Base-by-base conservation (phyloP, 257 asterid species). In the Gentiana macrophylla region DNA sequence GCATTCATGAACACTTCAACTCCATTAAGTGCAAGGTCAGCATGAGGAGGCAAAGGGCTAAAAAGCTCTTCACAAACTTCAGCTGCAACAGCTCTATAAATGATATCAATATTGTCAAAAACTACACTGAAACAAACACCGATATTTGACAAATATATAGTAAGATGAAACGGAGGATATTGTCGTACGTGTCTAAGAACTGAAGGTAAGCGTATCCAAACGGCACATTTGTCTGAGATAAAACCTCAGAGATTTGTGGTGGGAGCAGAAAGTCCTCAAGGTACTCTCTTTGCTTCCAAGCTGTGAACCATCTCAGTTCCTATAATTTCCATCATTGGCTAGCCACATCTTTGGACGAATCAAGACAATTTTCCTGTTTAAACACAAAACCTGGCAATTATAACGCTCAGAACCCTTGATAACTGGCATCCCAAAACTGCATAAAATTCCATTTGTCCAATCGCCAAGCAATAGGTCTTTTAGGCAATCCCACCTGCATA, bases 21-120 rank as follows among this genome's bases (percentile, higher is more conserved):
- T 13, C 98, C 98, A 71, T 91, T 87, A 75, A 91, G 49, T 12
- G 93, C 89, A 55, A 91, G 98, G 73, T 88, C 94, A 37, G 92
- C 86, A 65, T 91, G 98, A 63, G 98, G 95, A 38, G 97, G 87
- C 65, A 77, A 66, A 11, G 98, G 93, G 70, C 90, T 78, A 70
- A 91, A 91, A 55, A 91, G 94, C 63, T 91, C 98, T 77, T 84
- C 96, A 9, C 98, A 91, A 60, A 91, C 93, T 83, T 87, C 98
- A 67, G 85, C 95, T 61, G 98, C 97, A 65, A 91, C 87, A 74
- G 97, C 94, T 63, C 98, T 87, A 79, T 55, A 69, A 54, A 46
- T 44, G 36, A 52, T 24, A 52, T 2, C 12, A 59, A 34, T 52
- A 61, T 66, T 77, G 41, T 35, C 38, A n/a, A 51, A 24, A 24